These are phyloP conservation scores for Boehmeria nivea DNA, from an alignment of 306 rosid species.

Conservation along the genomic window DNA sequence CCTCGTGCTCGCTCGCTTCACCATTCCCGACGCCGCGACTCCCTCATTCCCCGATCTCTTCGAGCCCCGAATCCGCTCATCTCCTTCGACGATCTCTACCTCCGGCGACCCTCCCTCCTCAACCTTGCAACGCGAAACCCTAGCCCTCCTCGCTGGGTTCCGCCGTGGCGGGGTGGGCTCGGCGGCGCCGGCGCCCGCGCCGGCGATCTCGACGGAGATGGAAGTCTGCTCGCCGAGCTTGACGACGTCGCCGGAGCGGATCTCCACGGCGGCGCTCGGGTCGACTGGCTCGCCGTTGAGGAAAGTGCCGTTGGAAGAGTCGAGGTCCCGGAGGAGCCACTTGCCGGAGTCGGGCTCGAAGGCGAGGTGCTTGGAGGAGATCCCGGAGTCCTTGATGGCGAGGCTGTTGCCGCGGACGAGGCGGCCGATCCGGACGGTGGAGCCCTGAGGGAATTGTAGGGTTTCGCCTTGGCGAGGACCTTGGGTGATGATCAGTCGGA, in stretches of 20 bases:
- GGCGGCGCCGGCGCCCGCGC: constrained; percentile 18
- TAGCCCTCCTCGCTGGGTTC: constrained; percentile 40
- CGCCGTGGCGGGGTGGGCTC: constrained; percentile 32
- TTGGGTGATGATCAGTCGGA: constrained; percentile 40
- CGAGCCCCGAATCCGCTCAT: neutral
- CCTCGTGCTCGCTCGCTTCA: constrained; percentile 10
- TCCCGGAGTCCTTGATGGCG: constrained; percentile 61
- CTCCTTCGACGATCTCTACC: neutral
- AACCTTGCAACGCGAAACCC: constrained; percentile 19
- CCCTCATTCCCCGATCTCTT: neutral
- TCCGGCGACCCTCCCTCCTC: constrained; percentile 9
- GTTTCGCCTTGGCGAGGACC: constrained; percentile 70
- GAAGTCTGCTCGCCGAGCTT: constrained; percentile 66
- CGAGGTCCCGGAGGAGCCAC: constrained; percentile 66
- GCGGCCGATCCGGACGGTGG: constrained; percentile 56
- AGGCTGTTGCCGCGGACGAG: constrained; percentile 56
- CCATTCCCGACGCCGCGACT: neutral
- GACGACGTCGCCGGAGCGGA: constrained; percentile 43
- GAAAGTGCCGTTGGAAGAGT: constrained; percentile 82
- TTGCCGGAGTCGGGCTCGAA: constrained; percentile 29
- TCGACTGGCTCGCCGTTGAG: constrained; percentile 34
- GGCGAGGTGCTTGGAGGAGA: constrained; percentile 70
- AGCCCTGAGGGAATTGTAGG: constrained; percentile 39
- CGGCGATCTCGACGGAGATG: constrained; percentile 31
- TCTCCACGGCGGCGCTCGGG: constrained; percentile 32